Evolutionary conservation across 495 filamentous ascomycete genomes (phyloP), one percentile per base, ranked within the genome.

Genomic region (Penicillium coffeae): DNA sequence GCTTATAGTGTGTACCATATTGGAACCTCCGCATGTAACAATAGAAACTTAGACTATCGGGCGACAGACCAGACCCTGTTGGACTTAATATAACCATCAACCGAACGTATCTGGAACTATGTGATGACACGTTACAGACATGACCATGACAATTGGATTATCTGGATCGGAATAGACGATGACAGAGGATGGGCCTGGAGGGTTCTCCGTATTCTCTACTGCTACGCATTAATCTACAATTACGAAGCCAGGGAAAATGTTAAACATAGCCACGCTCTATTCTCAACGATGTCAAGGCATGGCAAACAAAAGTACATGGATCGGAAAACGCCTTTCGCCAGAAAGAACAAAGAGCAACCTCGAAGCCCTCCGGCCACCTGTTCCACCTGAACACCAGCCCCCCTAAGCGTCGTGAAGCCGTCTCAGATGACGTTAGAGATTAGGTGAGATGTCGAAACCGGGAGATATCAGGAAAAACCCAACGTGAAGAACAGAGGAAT

Each of bases 341-440:
- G 38, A 40, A 46, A 47, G 44, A 56, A 48, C 18, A 50, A 54
- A 50, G 46, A 60, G 57, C 60, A 60, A 63, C 48, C 54, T 57
- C 60, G 38, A 49, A 56, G 54, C 56, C 59, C 54, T 63, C 54
- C 54, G 48, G 51, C 51, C 59, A 60, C 56, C 54, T 60, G 56
- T 56, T 65, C 60, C 62, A 60, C 56, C 55, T 61, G 48, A 63
- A 65, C 62, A 65, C 62, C 62, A 56, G 55, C 50, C 45, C 59
- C 57, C 54, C 56, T 53, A 61, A 63, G 52, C 54, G 40, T 60
- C 62, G 44, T 61, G 56, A 63, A 55, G 37, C 54, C 59, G 51
- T 62, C 45, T 51, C 56, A 58, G 45, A 61, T 56, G 58, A 56
- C 54, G 57, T 60, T 54, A 55, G 50, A 59, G 50, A 61, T 65